Percentiles rank a stretch among this genome's conserved stretches.
These are phyloP conservation scores for Bipolaris bicolor DNA, from an alignment of 2,329 filamentous ascomycete species.

Conservation along the genomic window DNA sequence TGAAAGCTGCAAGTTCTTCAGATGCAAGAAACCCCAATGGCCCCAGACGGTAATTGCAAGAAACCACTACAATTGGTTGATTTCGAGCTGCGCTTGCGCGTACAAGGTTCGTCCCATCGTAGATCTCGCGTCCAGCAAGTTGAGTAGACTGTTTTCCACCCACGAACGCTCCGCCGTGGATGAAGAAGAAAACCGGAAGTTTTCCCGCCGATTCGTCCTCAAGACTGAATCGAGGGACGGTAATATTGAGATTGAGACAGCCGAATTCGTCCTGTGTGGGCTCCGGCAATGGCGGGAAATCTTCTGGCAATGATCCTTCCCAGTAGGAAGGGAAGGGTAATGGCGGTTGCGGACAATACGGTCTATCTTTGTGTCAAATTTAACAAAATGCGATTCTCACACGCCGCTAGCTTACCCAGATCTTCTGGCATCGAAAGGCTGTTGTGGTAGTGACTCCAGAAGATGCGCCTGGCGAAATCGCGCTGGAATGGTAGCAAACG, in stretches of 20 bases:
- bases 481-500: background rate
- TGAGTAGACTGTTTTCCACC: background rate
- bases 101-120: background rate
- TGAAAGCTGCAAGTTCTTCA: background rate
- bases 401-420: background rate
- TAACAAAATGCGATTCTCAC: background rate
- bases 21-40: background rate
- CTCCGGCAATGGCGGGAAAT: background rate
- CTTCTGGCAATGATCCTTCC: background rate
- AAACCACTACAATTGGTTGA: background rate
- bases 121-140: background rate
- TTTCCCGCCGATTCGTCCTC: background rate
- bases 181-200: background rate
- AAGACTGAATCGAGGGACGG: background rate
- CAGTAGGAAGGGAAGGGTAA: background rate
- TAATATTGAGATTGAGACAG: background rate
- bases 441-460: background rate
- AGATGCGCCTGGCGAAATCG: background rate
- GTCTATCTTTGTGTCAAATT: background rate
- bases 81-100: background rate
- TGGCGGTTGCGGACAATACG: background rate
- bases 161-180: background rate
- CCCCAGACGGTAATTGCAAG: background rate
- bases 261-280: background rate
- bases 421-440: background rate